Conservation (phyloP, 257 asterid species). For the Capsicum rhomboideum region DNA sequence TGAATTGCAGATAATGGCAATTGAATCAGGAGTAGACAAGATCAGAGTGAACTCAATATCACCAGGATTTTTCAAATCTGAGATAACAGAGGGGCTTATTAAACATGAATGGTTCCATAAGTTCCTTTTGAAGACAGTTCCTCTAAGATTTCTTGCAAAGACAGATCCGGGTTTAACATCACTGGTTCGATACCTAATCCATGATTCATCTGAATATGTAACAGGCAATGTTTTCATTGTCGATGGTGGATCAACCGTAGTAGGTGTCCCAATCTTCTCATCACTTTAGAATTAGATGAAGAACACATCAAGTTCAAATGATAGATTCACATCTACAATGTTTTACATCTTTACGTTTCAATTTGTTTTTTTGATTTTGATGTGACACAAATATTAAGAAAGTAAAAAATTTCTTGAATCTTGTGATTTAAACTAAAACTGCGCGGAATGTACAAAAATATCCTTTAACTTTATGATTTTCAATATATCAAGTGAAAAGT, state of each 20-base stretch:
- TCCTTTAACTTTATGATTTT: too few relatives aligned
- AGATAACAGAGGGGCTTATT: constrained; percentile 20
- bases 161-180: constrained; percentile 36
- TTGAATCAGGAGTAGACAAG: constrained; percentile 21
- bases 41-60: constrained; percentile 35
- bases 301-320: too few relatives aligned
- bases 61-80: constrained; percentile 31
- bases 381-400: too few relatives aligned
- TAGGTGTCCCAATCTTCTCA: constrained; percentile 32
- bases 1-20: constrained; percentile 29
- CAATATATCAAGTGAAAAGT: too few relatives aligned
- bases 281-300: constrained; percentile 3
- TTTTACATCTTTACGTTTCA: too few relatives aligned
- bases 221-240: constrained; percentile 31
- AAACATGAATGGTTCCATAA: constrained; percentile 18
- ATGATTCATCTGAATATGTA: constrained; percentile 28
- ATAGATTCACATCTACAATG: too few relatives aligned
- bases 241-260: constrained; percentile 25
- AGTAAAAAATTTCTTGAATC: too few relatives aligned
- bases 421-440: too few relatives aligned
- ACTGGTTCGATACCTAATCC: constrained; percentile 21
- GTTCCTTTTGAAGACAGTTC: constrained; percentile 7
- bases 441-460: too few relatives aligned
- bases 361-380: too few relatives aligned
- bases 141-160: constrained; percentile 6